Conservation (phyloP, 2,329 filamentous ascomycete genomes). For the Gyromitra esculenta region DNA sequence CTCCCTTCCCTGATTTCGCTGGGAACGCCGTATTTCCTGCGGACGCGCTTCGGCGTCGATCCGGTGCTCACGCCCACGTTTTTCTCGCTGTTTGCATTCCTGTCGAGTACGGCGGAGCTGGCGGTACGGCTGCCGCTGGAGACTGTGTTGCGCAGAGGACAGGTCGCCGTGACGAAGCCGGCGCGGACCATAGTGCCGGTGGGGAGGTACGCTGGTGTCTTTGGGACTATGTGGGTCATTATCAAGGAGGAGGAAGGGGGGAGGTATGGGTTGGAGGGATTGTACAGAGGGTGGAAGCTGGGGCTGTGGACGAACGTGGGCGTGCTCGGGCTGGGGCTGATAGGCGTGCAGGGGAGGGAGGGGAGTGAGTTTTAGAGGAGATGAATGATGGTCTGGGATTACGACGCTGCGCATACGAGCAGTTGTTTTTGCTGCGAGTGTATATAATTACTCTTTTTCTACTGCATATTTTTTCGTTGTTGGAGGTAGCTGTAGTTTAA, state of each 20-base stretch:
- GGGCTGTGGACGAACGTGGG: slow-evolving; percentile 68
- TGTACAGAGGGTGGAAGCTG: slow-evolving; percentile 69
- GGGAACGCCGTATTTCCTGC: slow-evolving; percentile 83
- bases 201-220: slow-evolving; percentile 82
- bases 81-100: slow-evolving; percentile 84
- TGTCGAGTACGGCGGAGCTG: slow-evolving; percentile 80
- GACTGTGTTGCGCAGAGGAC: slow-evolving; percentile 87
- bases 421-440: slow-evolving; percentile 21
- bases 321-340: slow-evolving; percentile 65
- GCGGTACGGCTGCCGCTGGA: slow-evolving; percentile 90
- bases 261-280: slow-evolving; percentile 64
- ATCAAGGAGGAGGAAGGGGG: slow-evolving; percentile 77
- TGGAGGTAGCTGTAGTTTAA: slow-evolving; percentile 20
- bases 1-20: slow-evolving; percentile 84
- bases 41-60: slow-evolving; percentile 84
- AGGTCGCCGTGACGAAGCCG: slow-evolving; percentile 72
- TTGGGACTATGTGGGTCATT: slow-evolving; percentile 92
- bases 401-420: slow-evolving; percentile 15
- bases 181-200: slow-evolving; percentile 81
- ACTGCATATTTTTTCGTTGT: slow-evolving; percentile 21
- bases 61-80: slow-evolving; percentile 80
- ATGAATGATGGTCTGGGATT: slow-evolving; percentile 10
- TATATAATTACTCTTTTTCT: slow-evolving; percentile 34
- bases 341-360: slow-evolving; percentile 58
- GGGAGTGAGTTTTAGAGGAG: slow-evolving; percentile 46